Conservation (phyloP, 345 rosid species). For the Gossypium stocksii region DNA sequence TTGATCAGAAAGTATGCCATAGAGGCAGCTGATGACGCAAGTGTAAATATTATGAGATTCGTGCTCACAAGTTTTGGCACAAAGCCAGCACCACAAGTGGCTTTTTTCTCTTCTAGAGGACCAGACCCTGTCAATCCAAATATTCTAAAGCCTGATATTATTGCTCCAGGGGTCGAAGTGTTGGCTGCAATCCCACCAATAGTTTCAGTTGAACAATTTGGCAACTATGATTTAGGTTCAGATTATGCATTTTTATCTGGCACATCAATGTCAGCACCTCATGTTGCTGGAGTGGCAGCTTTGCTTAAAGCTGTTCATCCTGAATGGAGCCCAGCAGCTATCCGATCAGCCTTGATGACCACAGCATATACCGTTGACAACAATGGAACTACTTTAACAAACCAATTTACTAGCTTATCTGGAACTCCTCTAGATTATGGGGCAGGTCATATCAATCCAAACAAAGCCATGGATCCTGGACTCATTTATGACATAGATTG, state of each 20-base stretch:
- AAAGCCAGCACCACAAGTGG: conserved; percentile 14
- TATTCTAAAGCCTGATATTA: conserved; percentile 14
- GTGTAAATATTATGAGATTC: background rate
- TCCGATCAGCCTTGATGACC: conserved; percentile 55
- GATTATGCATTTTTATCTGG: conserved; percentile 41
- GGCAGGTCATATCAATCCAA: conserved; percentile 42
- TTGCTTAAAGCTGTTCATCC: conserved; percentile 43
- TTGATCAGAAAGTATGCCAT: background rate
- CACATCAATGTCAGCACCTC: conserved; percentile 57
- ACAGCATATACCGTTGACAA: conserved; percentile 40
- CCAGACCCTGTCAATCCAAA: conserved; percentile 10
- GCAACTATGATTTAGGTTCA: conserved; percentile 18
- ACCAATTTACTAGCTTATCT: conserved; percentile 2
- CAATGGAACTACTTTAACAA: conserved; percentile 21
- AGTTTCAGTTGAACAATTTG: conserved; percentile 4
- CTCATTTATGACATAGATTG: conserved; percentile 35
- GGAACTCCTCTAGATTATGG: conserved; percentile 46
- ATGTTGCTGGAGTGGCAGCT: conserved; percentile 52
- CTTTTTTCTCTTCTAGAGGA: conserved; percentile 7
- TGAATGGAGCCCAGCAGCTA: conserved; percentile 41
- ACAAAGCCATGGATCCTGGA: conserved; percentile 41
- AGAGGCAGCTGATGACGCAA: background rate
- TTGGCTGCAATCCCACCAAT: conserved; percentile 21
- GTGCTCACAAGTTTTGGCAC: background rate
- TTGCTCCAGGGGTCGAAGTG: conserved; percentile 20